Base-by-base conservation (phyloP, 495 filamentous ascomycete species). In the Trichoderma orchidacearum region DNA sequence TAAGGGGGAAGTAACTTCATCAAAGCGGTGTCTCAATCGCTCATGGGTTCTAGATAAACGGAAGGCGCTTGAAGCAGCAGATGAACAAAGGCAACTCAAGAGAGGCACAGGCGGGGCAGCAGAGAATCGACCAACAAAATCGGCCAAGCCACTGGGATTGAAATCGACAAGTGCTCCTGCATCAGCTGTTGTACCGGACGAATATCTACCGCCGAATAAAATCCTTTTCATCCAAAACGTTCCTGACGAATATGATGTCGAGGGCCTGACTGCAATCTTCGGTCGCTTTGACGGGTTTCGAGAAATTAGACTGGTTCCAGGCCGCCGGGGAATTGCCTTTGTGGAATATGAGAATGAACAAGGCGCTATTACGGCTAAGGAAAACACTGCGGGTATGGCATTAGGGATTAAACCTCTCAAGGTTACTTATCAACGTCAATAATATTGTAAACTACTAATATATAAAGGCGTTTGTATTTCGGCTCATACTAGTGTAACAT, bases 131-230 rank as follows among this genome's bases (percentile, higher is more conserved):
- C 84, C 87, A 4, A 70, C 80, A 62, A 95, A 94, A 74, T 78
- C 84, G 12, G 76, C 82, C 17, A 81, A 85, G 64, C 86, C 85
- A 28, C 82, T 85, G 13, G 89, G 89, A 31, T 86, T 93, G 78
- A 94, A 93, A 68, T 80, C 89, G 7, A 85, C 85, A 6, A 78
- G 80, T 58, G 76, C 81, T 17, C 76, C 81, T n/a, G 74, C 82
- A 0, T 78, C 84, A 25, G 78, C 85, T 18, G 86, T 94, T 51
- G 82, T 97, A 15, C 93, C 93, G 2, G 94, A 96, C 79, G 93
- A 99, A 71, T 97, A 94, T 66, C 81, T 97, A 0, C 93, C 90
- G 3, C 92, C 94, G 48, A 99, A 97, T 79, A 95, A 94, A 72
- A 93, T 89, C 59, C 79, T 99, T n/a, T 95, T 97, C 77, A 75